A percentile compares a stretch with the other conserved stretches of the same genome.
These are phyloP conservation scores for Leishmania arabica DNA, from an alignment of 208 protist genomes.

Conservation along the genomic window DNA sequence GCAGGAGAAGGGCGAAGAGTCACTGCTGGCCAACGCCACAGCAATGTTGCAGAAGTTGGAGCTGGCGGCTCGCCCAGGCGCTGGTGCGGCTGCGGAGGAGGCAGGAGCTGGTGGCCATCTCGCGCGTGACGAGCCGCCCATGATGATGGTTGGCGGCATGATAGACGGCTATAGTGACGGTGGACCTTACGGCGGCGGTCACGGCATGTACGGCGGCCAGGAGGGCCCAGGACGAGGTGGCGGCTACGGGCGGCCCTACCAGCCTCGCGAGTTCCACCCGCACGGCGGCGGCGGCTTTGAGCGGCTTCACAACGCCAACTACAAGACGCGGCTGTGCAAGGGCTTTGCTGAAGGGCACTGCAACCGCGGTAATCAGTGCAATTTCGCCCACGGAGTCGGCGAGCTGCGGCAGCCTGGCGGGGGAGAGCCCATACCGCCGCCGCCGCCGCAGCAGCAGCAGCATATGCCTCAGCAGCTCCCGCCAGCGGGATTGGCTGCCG, in stretches of 20 bases:
- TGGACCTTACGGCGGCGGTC: constrained; percentile 1
- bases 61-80: constrained; percentile 24
- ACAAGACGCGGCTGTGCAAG: constrained; percentile 83
- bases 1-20: constrained; percentile 66
- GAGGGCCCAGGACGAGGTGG: neutral
- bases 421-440: neutral
- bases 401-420: constrained; percentile 48
- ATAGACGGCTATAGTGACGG: constrained; percentile 21
- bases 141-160: constrained; percentile 3
- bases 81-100: constrained; percentile 3
- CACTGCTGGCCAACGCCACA: constrained; percentile 60
- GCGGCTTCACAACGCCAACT: constrained; percentile 28
- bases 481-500: neutral
- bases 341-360: constrained; percentile 74
- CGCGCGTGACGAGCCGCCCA: constrained; percentile 3
- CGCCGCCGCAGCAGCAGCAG: neutral
- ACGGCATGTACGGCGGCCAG: neutral
- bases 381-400: constrained; percentile 74
- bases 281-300: constrained; percentile 9
- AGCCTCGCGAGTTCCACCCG: constrained; percentile 1
- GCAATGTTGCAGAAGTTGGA: constrained; percentile 59
- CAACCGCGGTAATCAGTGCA: constrained; percentile 67
- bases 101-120: constrained; percentile 7
- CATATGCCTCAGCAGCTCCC: neutral
- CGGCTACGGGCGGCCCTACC: constrained; percentile 11